phyloP scores from a whole-genome alignment of 805 yeast genomes.

The Wickerhamiella parazyma region DNA sequence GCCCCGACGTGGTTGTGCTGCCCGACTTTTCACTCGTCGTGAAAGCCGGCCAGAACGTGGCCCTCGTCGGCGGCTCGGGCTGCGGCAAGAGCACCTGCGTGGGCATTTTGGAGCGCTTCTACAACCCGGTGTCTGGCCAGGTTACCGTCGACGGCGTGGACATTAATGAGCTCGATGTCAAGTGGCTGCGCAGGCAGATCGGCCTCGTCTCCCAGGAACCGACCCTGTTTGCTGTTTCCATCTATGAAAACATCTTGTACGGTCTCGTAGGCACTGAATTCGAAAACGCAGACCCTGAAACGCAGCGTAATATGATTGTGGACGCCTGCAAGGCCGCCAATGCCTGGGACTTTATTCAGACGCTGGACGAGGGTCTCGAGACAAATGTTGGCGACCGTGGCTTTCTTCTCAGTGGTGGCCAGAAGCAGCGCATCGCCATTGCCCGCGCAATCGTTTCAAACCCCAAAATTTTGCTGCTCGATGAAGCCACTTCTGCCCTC shows the following conservation, averaged over 20 bases:
- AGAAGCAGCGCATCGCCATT: slow-evolving; percentile 57
- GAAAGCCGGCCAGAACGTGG: slow-evolving; percentile 83
- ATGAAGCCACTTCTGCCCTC: slow-evolving; percentile 50
- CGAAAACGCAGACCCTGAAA: slow-evolving; percentile 34
- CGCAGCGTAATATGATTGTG: slow-evolving; percentile 27
- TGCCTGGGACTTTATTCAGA: slow-evolving; percentile 32
- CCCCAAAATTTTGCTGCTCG: slow-evolving; percentile 46
- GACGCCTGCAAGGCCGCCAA: slow-evolving; percentile 29
- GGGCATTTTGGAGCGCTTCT: slow-evolving; percentile 74
- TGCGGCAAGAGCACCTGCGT: slow-evolving; percentile 89
- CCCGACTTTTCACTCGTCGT: slow-evolving; percentile 62
- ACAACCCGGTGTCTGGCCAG: slow-evolving; percentile 62
- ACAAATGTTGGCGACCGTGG: slow-evolving; percentile 56
- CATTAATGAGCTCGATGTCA: slow-evolving; percentile 55
- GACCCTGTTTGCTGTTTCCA: slow-evolving; percentile 78
- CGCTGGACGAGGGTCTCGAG: slow-evolving; percentile 67
- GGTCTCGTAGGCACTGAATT: slow-evolving; percentile 65
- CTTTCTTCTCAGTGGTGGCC: slow-evolving; percentile 53
- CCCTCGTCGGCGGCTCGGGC: slow-evolving; percentile 93
- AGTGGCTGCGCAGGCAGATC: slow-evolving; percentile 56
- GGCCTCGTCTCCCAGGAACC: slow-evolving; percentile 97
- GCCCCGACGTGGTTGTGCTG: slow-evolving; percentile 72
- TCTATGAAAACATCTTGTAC: slow-evolving; percentile 74
- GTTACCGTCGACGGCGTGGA: slow-evolving; percentile 77
- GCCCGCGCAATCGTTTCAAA: slow-evolving; percentile 55